Conservation (phyloP, 192 early-diverging fungal genomes). For the Podila verticillata region DNA sequence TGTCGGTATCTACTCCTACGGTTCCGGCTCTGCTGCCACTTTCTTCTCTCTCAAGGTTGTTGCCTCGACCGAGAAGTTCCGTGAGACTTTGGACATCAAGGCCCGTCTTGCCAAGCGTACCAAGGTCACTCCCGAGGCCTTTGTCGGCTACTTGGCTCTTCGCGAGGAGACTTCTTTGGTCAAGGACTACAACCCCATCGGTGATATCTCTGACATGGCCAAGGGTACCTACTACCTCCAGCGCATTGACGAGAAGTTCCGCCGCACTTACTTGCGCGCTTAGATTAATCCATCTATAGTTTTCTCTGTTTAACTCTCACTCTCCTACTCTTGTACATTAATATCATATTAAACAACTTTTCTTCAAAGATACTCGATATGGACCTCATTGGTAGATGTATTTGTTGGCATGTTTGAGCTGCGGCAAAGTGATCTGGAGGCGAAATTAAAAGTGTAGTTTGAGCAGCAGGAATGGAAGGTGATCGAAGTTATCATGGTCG, state of each 20-base stretch:
- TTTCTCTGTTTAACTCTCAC: not conserved
- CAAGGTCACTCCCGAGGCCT: conserved; percentile 78
- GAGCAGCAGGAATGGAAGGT: no score
- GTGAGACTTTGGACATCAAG: conserved; percentile 69
- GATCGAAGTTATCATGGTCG: no score
- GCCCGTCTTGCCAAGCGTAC: conserved; percentile 79
- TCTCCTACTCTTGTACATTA: not conserved
- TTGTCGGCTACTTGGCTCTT: conserved; percentile 83
- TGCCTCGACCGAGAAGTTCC: conserved; percentile 69
- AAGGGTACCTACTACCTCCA: conserved; percentile 91
- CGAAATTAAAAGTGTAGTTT: no score
- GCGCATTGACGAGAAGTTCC: conserved; percentile 91
- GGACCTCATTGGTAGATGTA: no score
- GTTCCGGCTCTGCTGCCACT: conserved; percentile 94
- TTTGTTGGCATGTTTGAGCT: no score
- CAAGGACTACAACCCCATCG: conserved; percentile 82
- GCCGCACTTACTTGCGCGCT: conserved; percentile 83
- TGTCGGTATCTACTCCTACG: conserved; percentile 93
- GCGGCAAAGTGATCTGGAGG: no score
- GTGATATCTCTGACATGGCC: conserved; percentile 66
- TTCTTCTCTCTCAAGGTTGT: conserved; percentile 92
- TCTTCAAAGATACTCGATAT: no score
- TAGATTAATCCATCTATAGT: conserved; percentile 10
- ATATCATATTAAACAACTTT: not conserved
- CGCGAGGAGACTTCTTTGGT: conserved; percentile 89